Evolutionary conservation across 306 rosid species (phyloP), one percentile per base, ranked within the genome.

Genomic region (Malus fusca): DNA sequence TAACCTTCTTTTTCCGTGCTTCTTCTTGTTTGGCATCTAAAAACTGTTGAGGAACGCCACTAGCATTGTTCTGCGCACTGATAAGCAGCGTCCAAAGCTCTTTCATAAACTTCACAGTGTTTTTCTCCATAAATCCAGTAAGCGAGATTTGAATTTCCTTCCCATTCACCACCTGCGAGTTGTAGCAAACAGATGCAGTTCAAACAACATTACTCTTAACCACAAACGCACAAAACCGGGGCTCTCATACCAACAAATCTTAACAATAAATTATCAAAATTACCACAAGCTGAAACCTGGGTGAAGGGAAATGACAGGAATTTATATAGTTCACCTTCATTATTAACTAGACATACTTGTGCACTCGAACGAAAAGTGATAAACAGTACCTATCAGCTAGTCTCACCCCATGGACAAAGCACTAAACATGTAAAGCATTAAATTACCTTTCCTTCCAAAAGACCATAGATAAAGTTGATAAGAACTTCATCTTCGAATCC

Each of bases 401-500:
- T 61, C 21, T 22, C 61, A 26, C 21, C 31, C 59, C 12, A 25
- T 68, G 5, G 17, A 22, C 10, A 60, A 69, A 64, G 66, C 22
- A 26, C 9, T 8, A 51, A 19, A 52, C 58, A 72, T 14, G 61
- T 26, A 46, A 21, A 14, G n/a, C n/a, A 70, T 12, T 42, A 12
- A 37, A 77, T n/a, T 86, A 96, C 99, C 98, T 92, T 96, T 0
- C 85, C 93, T 77, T 92, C 99, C 83, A 96, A 84, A 84, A 92
- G 99, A 78, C 97, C 71, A 60, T 96, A 90, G 61, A 96, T 96
- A 43, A 96, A 96, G 90, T 92, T 96, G 75, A 96, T 96, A 58
- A 96, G 98, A 76, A 96, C 99, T 87, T 96, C 99, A 62, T 96
- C 99, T 79, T 96, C 99, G 25, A 96, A 96, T 25, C 99, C 99